A percentile compares a stretch with the other conserved stretches of the same genome.
phyloP scores from a whole-genome alignment of 208 protist species.

The Angomonas deanei region DNA sequence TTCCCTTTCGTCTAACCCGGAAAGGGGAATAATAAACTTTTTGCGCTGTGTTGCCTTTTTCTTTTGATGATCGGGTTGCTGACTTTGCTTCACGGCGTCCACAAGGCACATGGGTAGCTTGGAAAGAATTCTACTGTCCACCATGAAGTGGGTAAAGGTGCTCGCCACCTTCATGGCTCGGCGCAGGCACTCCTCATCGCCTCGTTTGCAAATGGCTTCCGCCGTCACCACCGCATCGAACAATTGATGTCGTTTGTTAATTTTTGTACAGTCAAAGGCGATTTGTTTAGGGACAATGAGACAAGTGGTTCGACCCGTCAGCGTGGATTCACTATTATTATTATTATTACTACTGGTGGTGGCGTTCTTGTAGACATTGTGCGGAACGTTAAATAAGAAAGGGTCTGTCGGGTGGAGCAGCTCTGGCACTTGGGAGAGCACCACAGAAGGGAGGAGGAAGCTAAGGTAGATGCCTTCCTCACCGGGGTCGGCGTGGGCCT shows the following conservation, averaged over 20 bases:
- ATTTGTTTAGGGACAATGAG: slow-evolving; percentile 81
- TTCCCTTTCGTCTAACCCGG: slow-evolving; percentile 46
- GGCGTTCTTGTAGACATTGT: slow-evolving; percentile 36
- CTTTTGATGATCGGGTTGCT: neutral
- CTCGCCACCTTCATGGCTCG: slow-evolving; percentile 61
- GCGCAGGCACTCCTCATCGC: slow-evolving; percentile 43
- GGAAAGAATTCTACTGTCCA: slow-evolving; percentile 61
- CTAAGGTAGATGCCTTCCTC: slow-evolving; percentile 64
- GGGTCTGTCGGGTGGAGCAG: slow-evolving; percentile 29
- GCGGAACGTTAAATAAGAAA: slow-evolving; percentile 47
- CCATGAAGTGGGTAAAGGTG: slow-evolving; percentile 76
- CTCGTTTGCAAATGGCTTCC: slow-evolving; percentile 72
- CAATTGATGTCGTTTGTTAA: slow-evolving; percentile 83
- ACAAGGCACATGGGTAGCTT: slow-evolving; percentile 57
- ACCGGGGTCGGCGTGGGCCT: slow-evolving; percentile 17
- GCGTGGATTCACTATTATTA: neutral
- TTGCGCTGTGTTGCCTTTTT: slow-evolving; percentile 7
- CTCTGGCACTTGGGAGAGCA: slow-evolving; percentile 57
- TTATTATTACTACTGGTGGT: neutral
- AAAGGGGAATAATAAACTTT: slow-evolving; percentile 49
- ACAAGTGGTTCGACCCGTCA: slow-evolving; percentile 47
- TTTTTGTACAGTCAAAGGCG: slow-evolving; percentile 58
- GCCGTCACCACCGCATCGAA: slow-evolving; percentile 85
- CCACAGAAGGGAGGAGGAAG: slow-evolving; percentile 61
- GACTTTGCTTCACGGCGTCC: slow-evolving; percentile 12